Evolutionary conservation across 768 basidiomycete species (phyloP), one percentile per base, ranked within the genome.

Genomic region (Rhodotorula taiwanensis): DNA sequence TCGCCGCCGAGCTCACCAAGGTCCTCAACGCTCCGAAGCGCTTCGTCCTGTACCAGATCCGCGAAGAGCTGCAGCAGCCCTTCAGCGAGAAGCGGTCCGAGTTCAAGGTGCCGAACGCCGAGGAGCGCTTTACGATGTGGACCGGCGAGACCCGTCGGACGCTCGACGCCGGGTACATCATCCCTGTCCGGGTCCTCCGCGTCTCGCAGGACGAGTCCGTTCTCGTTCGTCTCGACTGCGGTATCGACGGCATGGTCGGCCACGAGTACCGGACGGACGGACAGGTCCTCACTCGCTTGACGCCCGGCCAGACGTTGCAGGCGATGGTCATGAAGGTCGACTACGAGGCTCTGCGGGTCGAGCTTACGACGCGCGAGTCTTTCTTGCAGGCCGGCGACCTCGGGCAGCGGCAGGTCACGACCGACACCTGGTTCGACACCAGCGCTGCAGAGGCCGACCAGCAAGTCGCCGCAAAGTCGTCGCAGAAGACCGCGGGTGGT

Each of bases 91-190:
- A 80, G 63, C 83, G 95, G 52, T 74, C 76, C 0, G 74, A 78
- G 42, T 95, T 91, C 80, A 76, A 76, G 10, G 71, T 80, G 21
- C 86, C 91, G 10, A 76, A 76, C 16, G 78, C 83, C 14, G 87
- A 86, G 86, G 88, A 95, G 60, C 82, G 94, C 31, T 78, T 97
- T 71, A 90, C 88, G 3, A 97, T 95, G 93, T 83, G 98, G 54
- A 91, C 89, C 43, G 91, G 93, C 33, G 95, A 98, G 79, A 92
- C 92, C 9, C 75, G 77, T 44, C 79, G 82, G 45, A 93, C 90
- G 4, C 79, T 99, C 60, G 81, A 81, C 59, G 78, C 82, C 39
- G 91, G 91, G 47, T 80, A 90, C 55, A 86, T 93, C 70, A 83
- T 99, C 57, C 76, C 79, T 14, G 78, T 76, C 5, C 73, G 72